Conservation (phyloP, 192 early-diverging fungal species). For the Backusella westeae region DNA sequence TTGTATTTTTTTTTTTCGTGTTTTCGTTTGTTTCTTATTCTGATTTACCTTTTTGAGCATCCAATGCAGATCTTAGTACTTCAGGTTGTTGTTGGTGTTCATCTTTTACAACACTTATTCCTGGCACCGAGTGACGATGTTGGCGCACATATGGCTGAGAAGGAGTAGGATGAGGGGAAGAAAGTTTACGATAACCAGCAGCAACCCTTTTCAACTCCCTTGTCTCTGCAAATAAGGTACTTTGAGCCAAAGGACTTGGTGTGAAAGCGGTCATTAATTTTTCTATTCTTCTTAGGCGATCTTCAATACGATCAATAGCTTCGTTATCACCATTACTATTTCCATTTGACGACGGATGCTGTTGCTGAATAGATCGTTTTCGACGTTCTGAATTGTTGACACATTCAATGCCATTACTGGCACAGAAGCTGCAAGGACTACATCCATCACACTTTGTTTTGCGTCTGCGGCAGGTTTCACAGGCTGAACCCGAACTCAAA, state of each 20-base stretch:
- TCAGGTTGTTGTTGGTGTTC: not conserved
- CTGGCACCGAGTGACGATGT: slow-evolving; percentile 28
- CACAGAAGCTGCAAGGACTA: slow-evolving; percentile 37
- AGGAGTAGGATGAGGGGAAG: not conserved
- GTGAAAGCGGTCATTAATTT: slow-evolving; percentile 31
- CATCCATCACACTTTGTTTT: slow-evolving; percentile 44
- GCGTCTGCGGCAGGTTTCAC: slow-evolving; percentile 38
- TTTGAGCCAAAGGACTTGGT: slow-evolving; percentile 24
- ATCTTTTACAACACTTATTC: slow-evolving; percentile 17
- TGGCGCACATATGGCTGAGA: not conserved
- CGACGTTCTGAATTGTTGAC: slow-evolving; percentile 37
- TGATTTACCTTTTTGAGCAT: slow-evolving; percentile 1
- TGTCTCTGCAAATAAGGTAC: not conserved
- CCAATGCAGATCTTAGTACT: not conserved
- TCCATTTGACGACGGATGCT: not conserved
- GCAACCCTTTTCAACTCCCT: slow-evolving; percentile 1
- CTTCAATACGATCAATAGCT: slow-evolving; percentile 38
- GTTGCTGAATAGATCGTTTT: slow-evolving; percentile 17
- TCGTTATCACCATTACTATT: slow-evolving; percentile 17
- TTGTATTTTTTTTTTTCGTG: not conserved
- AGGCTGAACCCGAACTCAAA: slow-evolving; percentile 35
- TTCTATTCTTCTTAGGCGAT: slow-evolving; percentile 34
- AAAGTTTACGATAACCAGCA: slow-evolving; percentile 3
- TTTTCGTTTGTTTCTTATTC: not conserved
- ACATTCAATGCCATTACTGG: slow-evolving; percentile 31